Base-by-base conservation (phyloP, 768 basidiomycete genomes). In the Cubamyces sp. region DNA sequence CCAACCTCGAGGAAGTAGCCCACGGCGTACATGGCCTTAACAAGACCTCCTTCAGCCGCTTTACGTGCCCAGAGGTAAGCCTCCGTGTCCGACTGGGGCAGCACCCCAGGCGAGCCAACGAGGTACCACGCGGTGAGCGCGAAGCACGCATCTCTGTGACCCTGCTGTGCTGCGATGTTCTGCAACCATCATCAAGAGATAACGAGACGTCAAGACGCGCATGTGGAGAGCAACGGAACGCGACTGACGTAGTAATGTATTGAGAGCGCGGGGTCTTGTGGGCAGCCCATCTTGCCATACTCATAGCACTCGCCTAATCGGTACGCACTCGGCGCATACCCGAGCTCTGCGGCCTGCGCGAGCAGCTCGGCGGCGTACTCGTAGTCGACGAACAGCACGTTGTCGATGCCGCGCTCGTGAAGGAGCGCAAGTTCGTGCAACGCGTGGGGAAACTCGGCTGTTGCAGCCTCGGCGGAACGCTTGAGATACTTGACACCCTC, bases 401-500 rank as follows among this genome's bases (percentile, higher is more conserved):
- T 98, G 68, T 98, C 91, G 58, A 99, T 87, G n/a, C 97, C 97
- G n/a, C 91, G 83, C 72, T 98, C 97, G 69, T 98, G 96, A 42
- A 98, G 77, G 34, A 96, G 81, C 0, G 95, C 96, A 15, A 97
- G 81, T 76, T 98, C 95, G 77, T 98, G 95, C 49, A 99, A 78
- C 1, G 96, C 96, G 71, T 98, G 96, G 0, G 96, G 95, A 74
- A 96, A 97, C 76, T 96, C 95, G 48, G 93, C 91, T 1, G 93
- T 96, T 1, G 91, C 92, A 71, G 91, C 85, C 74, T 98, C 97
- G 5, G 96, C 95, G 39, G 94, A 94, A 55, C 97, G 85, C 76
- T 98, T 98, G 65, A 99, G 84, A 95, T 96, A 98, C 78, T 97
- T 97, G 68, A 98, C 93, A 61, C 97, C 97, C 74, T 98, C 97